Percentiles rank a stretch among this genome's conserved stretches.
These are phyloP conservation scores for Candida manassasensis DNA, from an alignment of 805 yeast species.

Conservation along the genomic window DNA sequence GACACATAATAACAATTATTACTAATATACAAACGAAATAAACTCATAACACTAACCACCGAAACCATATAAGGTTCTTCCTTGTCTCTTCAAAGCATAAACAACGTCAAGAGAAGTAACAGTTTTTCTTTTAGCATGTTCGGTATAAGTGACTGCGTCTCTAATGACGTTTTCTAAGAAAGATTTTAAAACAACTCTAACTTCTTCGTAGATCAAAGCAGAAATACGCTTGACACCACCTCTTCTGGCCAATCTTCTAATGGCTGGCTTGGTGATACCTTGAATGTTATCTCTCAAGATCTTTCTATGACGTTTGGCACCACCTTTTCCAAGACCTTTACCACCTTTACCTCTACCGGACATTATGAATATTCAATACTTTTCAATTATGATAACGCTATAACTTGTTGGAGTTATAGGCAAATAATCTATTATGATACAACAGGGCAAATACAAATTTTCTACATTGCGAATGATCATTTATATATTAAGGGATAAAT, in stretches of 20 bases:
- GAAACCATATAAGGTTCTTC: slow-evolving; percentile 99
- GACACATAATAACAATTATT: slow-evolving; percentile 1
- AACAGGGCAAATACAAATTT: neutral
- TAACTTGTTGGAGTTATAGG: neutral
- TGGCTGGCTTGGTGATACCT: slow-evolving; percentile 99
- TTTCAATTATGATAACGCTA: slow-evolving; percentile 4
- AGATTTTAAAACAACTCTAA: slow-evolving; percentile 92
- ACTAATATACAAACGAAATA: slow-evolving; percentile 6
- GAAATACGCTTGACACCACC: slow-evolving; percentile 99
- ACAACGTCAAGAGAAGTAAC: slow-evolving; percentile 98
- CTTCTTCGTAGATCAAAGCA: slow-evolving; percentile 97
- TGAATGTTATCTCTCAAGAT: slow-evolving; percentile 98
- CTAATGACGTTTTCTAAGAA: slow-evolving; percentile 96
- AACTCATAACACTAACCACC: slow-evolving; percentile 68
- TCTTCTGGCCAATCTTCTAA: slow-evolving; percentile 99
- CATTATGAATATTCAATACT: slow-evolving; percentile 45
- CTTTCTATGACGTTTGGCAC: slow-evolving; percentile 99
- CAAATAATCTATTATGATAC: neutral
- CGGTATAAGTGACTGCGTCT: slow-evolving; percentile 99
- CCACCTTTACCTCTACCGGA: slow-evolving; percentile 99
- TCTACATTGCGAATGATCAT: neutral
- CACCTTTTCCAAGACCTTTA: slow-evolving; percentile 99
- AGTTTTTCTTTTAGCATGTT: slow-evolving; percentile 99
- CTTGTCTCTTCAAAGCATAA: slow-evolving; percentile 99
- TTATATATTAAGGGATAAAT: slow-evolving; percentile 1